A percentile compares a stretch with the other conserved stretches of the same genome.
Evolutionary conservation across 2,329 filamentous ascomycete genomes (phyloP).

Genomic region (Monilinia vaccinii-corymbosi): DNA sequence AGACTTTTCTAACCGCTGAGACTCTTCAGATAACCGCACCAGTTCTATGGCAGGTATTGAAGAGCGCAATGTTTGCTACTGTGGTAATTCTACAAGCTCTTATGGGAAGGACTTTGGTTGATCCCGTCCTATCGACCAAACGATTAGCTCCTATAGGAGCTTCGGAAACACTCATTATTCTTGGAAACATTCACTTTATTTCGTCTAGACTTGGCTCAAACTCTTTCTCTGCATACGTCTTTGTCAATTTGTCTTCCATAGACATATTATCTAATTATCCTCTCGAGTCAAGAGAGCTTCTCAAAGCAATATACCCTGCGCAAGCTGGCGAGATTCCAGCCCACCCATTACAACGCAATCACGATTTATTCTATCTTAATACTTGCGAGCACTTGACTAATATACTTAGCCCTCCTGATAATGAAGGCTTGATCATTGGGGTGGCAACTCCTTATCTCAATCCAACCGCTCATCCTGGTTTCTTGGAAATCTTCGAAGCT

Average conservation of each 20-base stretch:
- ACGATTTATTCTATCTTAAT: constrained; percentile 68
- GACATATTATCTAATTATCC: constrained; percentile 59
- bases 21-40: constrained; percentile 51
- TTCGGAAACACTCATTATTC: constrained; percentile 50
- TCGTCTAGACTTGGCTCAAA: constrained; percentile 54
- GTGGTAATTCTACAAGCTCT: constrained; percentile 52
- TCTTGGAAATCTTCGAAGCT: constrained; percentile 61
- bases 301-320: constrained; percentile 31
- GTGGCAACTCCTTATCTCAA: constrained; percentile 57
- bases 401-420: constrained; percentile 43
- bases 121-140: constrained; percentile 40
- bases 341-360: constrained; percentile 53
- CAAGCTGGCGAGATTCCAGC: constrained; percentile 46
- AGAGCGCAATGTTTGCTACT: constrained; percentile 54
- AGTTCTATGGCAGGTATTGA: constrained; percentile 54
- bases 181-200: constrained; percentile 61
- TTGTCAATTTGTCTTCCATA: constrained; percentile 58
- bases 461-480: constrained; percentile 29
- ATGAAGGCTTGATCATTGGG: constrained; percentile 51
- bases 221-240: constrained; percentile 60
- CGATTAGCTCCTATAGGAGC: constrained; percentile 48
- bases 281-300: constrained; percentile 47
- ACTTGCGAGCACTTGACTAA: constrained; percentile 60
- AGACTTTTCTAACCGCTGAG: constrained; percentile 45
- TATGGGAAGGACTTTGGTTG: constrained; percentile 48